Evolutionary conservation across 2,329 filamentous ascomycete genomes (phyloP).

Genomic region (Colletotrichum tanaceti): DNA sequence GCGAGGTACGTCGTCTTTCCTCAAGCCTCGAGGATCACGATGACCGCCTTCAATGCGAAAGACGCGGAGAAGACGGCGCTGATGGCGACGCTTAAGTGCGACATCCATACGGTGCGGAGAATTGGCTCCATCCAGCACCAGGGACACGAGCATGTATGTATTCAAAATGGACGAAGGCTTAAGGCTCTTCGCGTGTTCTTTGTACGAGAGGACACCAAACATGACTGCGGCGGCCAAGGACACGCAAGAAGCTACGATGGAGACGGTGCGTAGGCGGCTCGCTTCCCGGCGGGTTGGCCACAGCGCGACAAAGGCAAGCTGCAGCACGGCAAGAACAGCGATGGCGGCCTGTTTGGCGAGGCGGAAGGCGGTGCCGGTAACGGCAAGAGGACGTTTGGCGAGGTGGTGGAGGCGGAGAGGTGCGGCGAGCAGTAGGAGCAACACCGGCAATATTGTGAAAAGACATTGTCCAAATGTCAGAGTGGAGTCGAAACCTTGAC

Average conservation of each 20-base stretch:
- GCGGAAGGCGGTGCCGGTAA: constrained; percentile 44
- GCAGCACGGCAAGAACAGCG: constrained; percentile 46
- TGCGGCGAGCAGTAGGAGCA: constrained; percentile 47
- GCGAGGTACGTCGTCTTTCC: constrained; percentile 52
- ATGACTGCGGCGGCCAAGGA: constrained; percentile 50
- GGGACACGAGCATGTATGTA: constrained; percentile 48
- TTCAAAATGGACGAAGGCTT: constrained; percentile 50
- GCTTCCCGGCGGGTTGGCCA: constrained; percentile 45
- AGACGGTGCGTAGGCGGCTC: constrained; percentile 45
- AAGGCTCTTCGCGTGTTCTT: constrained; percentile 51
- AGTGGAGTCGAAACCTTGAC: constrained; percentile 47
- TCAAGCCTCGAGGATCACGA: constrained; percentile 53
- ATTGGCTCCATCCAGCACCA: constrained; percentile 51
- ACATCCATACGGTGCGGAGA: constrained; percentile 51
- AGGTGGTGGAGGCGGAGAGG: constrained; percentile 49
- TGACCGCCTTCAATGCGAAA: constrained; percentile 50
- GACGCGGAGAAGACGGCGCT: constrained; percentile 51
- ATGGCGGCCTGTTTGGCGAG: constrained; percentile 44
- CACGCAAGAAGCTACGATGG: constrained; percentile 48
- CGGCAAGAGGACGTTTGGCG: constrained; percentile 44
- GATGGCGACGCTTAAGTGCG: constrained; percentile 44
- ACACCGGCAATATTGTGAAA: constrained; percentile 48
- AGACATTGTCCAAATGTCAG: constrained; percentile 48
- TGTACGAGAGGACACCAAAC: constrained; percentile 50
- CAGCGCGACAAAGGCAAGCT: constrained; percentile 49